phyloP scores from a whole-genome alignment of 2,329 filamentous ascomycete species.

The Fusarium brevicatenulatum region DNA sequence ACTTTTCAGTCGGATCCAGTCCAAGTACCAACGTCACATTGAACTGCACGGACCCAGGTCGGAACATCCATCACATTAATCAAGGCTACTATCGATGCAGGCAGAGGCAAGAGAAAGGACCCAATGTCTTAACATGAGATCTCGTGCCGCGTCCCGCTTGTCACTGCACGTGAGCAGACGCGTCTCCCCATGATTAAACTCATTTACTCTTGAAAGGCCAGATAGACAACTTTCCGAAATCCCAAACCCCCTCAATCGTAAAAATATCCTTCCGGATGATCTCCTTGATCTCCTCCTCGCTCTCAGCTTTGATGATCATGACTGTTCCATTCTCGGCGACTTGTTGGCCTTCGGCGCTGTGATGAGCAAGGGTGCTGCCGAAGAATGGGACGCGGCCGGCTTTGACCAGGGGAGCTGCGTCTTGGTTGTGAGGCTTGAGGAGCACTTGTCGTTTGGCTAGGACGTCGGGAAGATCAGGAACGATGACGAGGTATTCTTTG shows the following conservation, averaged over 20 bases:
- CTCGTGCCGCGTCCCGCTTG: neutral
- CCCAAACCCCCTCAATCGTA: neutral
- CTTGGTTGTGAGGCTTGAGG: neutral
- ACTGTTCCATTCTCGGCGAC: neutral
- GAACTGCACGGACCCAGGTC: no score
- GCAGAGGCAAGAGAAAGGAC: neutral
- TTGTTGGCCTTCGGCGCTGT: neutral
- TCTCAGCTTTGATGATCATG: neutral
- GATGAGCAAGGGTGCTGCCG: neutral
- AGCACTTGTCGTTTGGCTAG: neutral
- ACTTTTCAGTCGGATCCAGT: neutral
- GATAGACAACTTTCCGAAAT: neutral
- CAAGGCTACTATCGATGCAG: no score
- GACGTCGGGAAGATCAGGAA: neutral
- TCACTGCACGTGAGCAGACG: neutral
- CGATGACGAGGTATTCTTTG: neutral
- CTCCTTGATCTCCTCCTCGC: neutral
- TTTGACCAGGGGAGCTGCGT: neutral
- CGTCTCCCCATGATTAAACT: neutral
- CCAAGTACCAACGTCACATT: neutral
- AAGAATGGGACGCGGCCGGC: neutral
- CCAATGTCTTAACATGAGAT: neutral
- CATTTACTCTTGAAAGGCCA: neutral
- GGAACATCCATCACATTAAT: neutral
- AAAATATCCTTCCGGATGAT: neutral